These are phyloP conservation scores for Fusarium sp. DNA, from an alignment of 2,329 filamentous ascomycete species.

Conservation along the genomic window DNA sequence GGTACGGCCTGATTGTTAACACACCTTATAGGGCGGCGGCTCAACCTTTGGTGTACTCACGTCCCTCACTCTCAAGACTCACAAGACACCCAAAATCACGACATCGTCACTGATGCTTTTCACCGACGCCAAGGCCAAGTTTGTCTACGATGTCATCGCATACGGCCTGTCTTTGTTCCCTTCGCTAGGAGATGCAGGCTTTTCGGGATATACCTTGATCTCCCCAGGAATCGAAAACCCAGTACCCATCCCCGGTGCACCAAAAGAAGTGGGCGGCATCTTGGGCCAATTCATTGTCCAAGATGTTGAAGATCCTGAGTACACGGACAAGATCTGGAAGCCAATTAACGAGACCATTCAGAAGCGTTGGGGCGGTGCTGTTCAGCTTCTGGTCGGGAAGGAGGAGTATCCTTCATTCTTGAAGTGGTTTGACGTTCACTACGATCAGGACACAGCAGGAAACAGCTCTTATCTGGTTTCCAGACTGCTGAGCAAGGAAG, in stretches of 20 bases:
- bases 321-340: constrained; percentile 43
- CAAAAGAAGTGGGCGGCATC: constrained; percentile 49
- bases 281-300: constrained; percentile 48
- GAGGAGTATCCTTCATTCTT: constrained; percentile 48
- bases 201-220: constrained; percentile 61
- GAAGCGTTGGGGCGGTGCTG: constrained; percentile 48
- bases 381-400: constrained; percentile 25
- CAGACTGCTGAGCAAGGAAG: constrained; percentile 53
- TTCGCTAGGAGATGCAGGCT: constrained; percentile 59
- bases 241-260: constrained; percentile 48
- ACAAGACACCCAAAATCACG: constrained; percentile 53
- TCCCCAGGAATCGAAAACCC: constrained; percentile 47
- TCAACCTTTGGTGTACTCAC: constrained; percentile 70
- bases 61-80: constrained; percentile 65
- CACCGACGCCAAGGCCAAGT: constrained; percentile 41
- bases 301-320: constrained; percentile 46
- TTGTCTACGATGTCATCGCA: constrained; percentile 59
- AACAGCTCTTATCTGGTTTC: constrained; percentile 53
- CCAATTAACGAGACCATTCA: constrained; percentile 52
- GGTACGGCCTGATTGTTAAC: neutral
- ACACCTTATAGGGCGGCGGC: constrained; percentile 57
- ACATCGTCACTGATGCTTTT: constrained; percentile 37
- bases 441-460: constrained; percentile 51
- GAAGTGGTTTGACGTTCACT: constrained; percentile 50
- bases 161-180: constrained; percentile 60